Percentiles rank a stretch among this genome's conserved stretches.
These are phyloP conservation scores for Colletotrichum tabaci DNA, from an alignment of 2,329 filamentous ascomycete genomes.

Conservation along the genomic window DNA sequence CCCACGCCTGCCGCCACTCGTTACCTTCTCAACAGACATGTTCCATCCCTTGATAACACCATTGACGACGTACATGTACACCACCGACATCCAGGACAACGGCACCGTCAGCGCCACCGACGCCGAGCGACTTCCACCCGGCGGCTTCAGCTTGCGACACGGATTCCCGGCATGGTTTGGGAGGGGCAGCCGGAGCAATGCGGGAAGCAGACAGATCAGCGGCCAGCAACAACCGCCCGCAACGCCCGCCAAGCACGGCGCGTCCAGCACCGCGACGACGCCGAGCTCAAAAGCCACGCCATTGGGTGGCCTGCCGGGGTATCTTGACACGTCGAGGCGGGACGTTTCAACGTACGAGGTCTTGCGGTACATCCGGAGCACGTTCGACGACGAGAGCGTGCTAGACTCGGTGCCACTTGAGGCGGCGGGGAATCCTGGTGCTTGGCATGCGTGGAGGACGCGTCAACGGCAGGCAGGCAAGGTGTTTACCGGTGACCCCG, in stretches of 20 bases:
- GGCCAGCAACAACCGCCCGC: slow-evolving; percentile 53
- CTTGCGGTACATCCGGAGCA: slow-evolving; percentile 83
- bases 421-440: slow-evolving; percentile 89
- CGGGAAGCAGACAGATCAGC: slow-evolving; percentile 57
- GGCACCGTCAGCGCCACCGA: slow-evolving; percentile 88
- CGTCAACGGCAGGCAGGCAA: slow-evolving; percentile 56
- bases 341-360: slow-evolving; percentile 75
- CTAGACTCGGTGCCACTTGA: slow-evolving; percentile 85
- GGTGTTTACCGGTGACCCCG: slow-evolving; percentile 1
- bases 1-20: slow-evolving; percentile 82
- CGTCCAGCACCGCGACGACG: slow-evolving; percentile 47
- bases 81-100: slow-evolving; percentile 80
- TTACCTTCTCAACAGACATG: slow-evolving; percentile 92
- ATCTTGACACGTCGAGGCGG: slow-evolving; percentile 58
- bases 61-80: slow-evolving; percentile 94
- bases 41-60: slow-evolving; percentile 96
- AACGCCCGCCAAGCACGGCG: slow-evolving; percentile 46
- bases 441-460: slow-evolving; percentile 93
- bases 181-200: slow-evolving; percentile 62
- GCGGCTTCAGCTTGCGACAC: slow-evolving; percentile 90
- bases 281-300: slow-evolving; percentile 51
- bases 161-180: slow-evolving; percentile 94
- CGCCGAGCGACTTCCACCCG: slow-evolving; percentile 86
- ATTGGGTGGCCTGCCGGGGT: slow-evolving; percentile 51
- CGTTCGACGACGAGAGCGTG: slow-evolving; percentile 84